Conservation (phyloP, 1,284 basidiomycete species). For the Ganoderma sinense region DNA sequence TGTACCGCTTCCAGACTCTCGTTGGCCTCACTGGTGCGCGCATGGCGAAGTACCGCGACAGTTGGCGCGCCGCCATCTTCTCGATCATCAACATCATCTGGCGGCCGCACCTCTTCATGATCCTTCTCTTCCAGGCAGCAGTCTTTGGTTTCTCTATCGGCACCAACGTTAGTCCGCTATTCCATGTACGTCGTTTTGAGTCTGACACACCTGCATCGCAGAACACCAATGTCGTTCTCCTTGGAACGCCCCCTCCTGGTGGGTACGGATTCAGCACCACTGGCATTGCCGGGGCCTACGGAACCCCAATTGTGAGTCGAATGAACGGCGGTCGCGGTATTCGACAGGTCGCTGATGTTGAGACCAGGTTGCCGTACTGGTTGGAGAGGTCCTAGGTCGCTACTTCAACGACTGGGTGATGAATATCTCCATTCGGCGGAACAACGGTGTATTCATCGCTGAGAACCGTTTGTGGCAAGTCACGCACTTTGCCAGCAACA, state of each 20-base stretch:
- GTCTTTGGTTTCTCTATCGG: conserved; percentile 78
- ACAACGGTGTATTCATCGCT: conserved; percentile 76
- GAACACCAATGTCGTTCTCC: conserved; percentile 77
- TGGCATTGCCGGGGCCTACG: conserved; percentile 64
- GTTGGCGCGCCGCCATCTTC: conserved; percentile 56
- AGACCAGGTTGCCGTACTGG: conserved; percentile 61
- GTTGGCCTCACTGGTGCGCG: conserved; percentile 69
- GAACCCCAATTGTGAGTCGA: conserved; percentile 64
- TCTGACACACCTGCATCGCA: conserved; percentile 31
- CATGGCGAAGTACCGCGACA: conserved; percentile 66
- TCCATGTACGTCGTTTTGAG: not conserved
- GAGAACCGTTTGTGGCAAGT: conserved; percentile 72
- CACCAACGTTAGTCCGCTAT: conserved; percentile 61
- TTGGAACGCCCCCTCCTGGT: conserved; percentile 61
- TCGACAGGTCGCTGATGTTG: not conserved
- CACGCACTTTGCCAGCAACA: not conserved
- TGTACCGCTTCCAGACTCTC: conserved; percentile 66
- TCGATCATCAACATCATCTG: conserved; percentile 64
- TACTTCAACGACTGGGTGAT: conserved; percentile 76
- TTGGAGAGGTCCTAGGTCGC: conserved; percentile 74
- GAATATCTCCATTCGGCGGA: conserved; percentile 60
- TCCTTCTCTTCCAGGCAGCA: conserved; percentile 65
- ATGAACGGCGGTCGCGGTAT: not conserved
- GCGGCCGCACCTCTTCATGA: conserved; percentile 66
- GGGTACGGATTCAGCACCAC: conserved; percentile 66